A percentile compares a stretch with the other conserved stretches of the same genome.
phyloP scores from a whole-genome alignment of 192 early-diverging fungal genomes.

The Podila minutissima region DNA sequence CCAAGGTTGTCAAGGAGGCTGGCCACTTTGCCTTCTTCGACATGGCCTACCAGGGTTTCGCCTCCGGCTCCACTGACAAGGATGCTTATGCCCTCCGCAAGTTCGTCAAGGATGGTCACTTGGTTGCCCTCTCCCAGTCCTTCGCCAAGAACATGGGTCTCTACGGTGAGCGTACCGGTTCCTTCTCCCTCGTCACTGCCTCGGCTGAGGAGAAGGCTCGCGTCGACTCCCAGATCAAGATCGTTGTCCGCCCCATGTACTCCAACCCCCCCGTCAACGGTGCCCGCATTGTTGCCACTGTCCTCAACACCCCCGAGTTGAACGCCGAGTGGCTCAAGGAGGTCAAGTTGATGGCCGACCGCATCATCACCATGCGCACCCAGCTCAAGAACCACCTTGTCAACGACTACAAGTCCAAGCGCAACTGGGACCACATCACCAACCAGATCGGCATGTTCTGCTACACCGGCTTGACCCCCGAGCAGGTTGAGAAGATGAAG shows the following conservation, averaged over 20 bases:
- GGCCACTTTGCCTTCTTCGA: constrained; percentile 97
- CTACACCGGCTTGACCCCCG: constrained; percentile 91
- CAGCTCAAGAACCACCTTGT: constrained; percentile 81
- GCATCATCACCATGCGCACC: constrained; percentile 94
- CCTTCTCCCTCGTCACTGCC: constrained; percentile 86
- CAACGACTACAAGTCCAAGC: constrained; percentile 82
- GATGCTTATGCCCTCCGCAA: constrained; percentile 96
- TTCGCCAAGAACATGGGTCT: constrained; percentile 99
- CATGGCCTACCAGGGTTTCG: constrained; percentile 99
- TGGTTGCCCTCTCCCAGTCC: constrained; percentile 88
- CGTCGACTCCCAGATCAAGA: constrained; percentile 94
- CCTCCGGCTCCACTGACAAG: constrained; percentile 86
- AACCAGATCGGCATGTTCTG: constrained; percentile 99
- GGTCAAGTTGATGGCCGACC: constrained; percentile 96
- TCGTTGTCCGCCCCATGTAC: constrained; percentile 96
- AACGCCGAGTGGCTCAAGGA: constrained; percentile 88
- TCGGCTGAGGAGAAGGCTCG: constrained; percentile 79
- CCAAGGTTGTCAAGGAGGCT: constrained; percentile 76
- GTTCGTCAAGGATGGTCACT: constrained; percentile 86
- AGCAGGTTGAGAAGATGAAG: constrained; percentile 83
- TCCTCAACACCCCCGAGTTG: constrained; percentile 80
- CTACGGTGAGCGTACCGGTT: constrained; percentile 96
- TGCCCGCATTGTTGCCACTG: constrained; percentile 90
- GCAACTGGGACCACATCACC: constrained; percentile 92
- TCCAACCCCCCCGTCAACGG: constrained; percentile 99